These are phyloP conservation scores for Filobasidium floriforme DNA, from an alignment of 768 basidiomycete genomes.

Conservation along the genomic window DNA sequence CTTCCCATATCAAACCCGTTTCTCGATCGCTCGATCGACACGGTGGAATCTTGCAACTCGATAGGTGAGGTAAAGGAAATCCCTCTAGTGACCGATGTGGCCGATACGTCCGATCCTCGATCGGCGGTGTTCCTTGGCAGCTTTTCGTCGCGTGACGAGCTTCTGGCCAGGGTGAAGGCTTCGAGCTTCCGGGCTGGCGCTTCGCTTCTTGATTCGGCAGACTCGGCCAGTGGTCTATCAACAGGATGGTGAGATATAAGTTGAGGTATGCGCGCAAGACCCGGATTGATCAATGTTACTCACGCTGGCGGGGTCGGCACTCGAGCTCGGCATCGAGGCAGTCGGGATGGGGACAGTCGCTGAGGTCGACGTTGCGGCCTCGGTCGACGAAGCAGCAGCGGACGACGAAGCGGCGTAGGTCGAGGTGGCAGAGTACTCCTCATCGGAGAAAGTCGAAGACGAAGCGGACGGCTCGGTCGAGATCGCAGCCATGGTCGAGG, in stretches of 20 bases:
- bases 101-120: slow-evolving; percentile 1
- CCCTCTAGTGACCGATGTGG: not conserved
- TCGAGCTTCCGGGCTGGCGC: not conserved
- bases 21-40: no score
- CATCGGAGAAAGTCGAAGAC: no score
- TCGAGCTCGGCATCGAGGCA: not conserved
- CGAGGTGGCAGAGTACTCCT: not conserved
- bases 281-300: not conserved
- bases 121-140: not conserved
- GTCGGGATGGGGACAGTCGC: not conserved
- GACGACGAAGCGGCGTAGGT: not conserved
- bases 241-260: not conserved
- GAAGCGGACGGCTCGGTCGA: no score
- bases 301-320: not conserved
- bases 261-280: not conserved
- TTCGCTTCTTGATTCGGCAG: slow-evolving; percentile 7
- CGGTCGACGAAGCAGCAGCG: not conserved
- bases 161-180: slow-evolving; percentile 3
- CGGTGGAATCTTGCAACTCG: no score
- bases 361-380: not conserved
- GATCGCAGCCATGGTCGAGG: no score
- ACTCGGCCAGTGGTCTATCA: slow-evolving; percentile 1
- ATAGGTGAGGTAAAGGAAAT: no score
- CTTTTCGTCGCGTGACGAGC: not conserved
- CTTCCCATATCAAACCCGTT: not conserved